These are phyloP conservation scores for Malassezia psittaci DNA, from an alignment of 1,284 basidiomycete species.

Conservation along the genomic window DNA sequence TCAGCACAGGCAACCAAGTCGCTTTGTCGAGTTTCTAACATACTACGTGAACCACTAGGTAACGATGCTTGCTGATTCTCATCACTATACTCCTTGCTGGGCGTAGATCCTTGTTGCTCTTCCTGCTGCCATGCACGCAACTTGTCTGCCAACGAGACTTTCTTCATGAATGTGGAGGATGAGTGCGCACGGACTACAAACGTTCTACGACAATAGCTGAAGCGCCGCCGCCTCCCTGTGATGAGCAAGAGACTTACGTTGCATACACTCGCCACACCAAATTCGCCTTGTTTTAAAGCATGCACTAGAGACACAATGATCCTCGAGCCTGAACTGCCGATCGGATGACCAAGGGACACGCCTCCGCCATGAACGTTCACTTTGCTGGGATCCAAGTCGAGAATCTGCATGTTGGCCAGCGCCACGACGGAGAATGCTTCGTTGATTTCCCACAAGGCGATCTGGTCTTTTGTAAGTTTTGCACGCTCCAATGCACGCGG, in stretches of 20 bases:
- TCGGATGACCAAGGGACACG: conserved; percentile 52
- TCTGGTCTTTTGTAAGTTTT: conserved; percentile 70
- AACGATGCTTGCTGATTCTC: no score
- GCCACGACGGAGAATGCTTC: conserved; percentile 53
- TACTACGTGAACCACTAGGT: no score
- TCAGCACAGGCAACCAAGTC: no score
- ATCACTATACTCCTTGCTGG: no score
- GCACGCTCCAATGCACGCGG: conserved; percentile 80
- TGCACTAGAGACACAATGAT: conserved; percentile 92
- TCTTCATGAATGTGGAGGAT: not conserved
- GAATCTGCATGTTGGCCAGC: conserved; percentile 44
- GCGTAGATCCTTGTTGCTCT: not conserved
- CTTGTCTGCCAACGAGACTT: conserved; percentile 12
- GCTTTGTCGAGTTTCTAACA: no score
- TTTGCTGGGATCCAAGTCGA: conserved; percentile 61
- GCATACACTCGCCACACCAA: conserved; percentile 94
- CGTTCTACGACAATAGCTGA: conserved; percentile 37
- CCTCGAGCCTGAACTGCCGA: conserved; percentile 87
- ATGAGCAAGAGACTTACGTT: conserved; percentile 51
- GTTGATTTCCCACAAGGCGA: conserved; percentile 90
- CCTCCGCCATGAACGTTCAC: conserved; percentile 77
- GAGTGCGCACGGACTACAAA: conserved; percentile 7
- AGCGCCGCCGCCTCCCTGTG: conserved; percentile 32
- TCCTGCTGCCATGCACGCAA: conserved; percentile 5
- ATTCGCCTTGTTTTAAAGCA: conserved; percentile 83